Conservation (phyloP, 176 grass and related monocot species). For the Chloris gayana region DNA sequence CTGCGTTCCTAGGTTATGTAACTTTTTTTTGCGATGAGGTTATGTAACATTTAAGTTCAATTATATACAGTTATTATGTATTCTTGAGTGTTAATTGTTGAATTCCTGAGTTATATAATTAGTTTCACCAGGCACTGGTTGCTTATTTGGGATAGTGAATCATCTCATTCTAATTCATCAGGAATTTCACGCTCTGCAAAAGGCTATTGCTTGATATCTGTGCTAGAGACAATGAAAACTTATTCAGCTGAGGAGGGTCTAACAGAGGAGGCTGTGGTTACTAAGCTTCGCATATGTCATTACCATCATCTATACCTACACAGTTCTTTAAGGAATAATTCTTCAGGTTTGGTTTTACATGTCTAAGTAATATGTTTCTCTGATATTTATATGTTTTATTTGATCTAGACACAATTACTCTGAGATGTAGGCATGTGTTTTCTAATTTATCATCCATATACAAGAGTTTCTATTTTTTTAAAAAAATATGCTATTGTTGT, state of each 20-base stretch:
- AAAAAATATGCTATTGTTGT: too few species aligned
- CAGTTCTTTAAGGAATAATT: conserved; percentile 82
- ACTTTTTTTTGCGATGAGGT: too few species aligned
- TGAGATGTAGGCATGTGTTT: conserved; percentile 7
- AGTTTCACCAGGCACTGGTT: neutral
- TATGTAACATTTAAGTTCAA: conserved; percentile 1
- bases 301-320: conserved; percentile 93
- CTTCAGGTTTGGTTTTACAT: conserved; percentile 74
- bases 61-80: neutral
- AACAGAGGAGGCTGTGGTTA: conserved; percentile 90
- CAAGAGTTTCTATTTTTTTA: neutral
- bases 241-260: conserved; percentile 92
- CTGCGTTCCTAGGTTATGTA: neutral
- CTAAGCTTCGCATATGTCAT: conserved; percentile 75
- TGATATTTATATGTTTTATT: conserved; percentile 23
- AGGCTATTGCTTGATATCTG: conserved; percentile 94
- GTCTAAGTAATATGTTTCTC: conserved; percentile 14
- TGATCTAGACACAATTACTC: conserved; percentile 7
- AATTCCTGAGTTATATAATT: conserved; percentile 18
- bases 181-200: conserved; percentile 87
- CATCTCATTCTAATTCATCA: conserved; percentile 44
- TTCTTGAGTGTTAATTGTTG: conserved; percentile 15
- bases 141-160: conserved; percentile 31
- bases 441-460: conserved; percentile 23
- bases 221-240: conserved; percentile 97